Percentiles rank a stretch among this genome's conserved stretches.
These are phyloP conservation scores for Ceratobasidium theobromae DNA, from an alignment of 1,284 basidiomycete genomes.

Conservation along the genomic window DNA sequence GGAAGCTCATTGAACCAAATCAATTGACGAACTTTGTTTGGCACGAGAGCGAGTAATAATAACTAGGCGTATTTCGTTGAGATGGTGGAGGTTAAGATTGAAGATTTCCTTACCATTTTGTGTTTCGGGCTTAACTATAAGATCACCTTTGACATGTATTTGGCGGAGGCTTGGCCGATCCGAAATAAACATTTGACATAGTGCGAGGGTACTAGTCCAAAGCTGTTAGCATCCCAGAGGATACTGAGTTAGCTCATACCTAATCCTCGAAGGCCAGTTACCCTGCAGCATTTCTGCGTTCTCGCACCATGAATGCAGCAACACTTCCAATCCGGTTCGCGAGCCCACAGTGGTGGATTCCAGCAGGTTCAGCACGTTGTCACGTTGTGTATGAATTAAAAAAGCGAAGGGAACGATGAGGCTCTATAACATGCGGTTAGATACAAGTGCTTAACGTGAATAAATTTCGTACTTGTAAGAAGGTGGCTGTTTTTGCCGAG, in stretches of 20 bases:
- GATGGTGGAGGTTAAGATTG: background rate
- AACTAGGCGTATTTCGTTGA: slow-evolving; percentile 50
- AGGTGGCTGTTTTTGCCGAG: slow-evolving; percentile 83
- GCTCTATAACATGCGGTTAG: slow-evolving; percentile 53
- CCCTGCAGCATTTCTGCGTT: slow-evolving; percentile 93
- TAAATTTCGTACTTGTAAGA: slow-evolving; percentile 65
- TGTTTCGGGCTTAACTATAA: slow-evolving; percentile 78
- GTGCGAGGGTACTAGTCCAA: slow-evolving; percentile 62
- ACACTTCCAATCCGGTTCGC: slow-evolving; percentile 70
- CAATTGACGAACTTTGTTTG: slow-evolving; percentile 61
- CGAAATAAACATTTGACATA: slow-evolving; percentile 74
- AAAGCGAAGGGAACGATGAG: slow-evolving; percentile 92
- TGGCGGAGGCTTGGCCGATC: slow-evolving; percentile 64
- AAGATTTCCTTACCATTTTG: slow-evolving; percentile 63
- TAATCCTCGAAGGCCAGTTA: slow-evolving; percentile 86
- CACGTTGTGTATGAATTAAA: slow-evolving; percentile 80
- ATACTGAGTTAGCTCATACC: slow-evolving; percentile 42
- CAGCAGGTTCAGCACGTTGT: slow-evolving; percentile 73
- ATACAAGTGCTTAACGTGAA: background rate
- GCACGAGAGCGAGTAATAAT: slow-evolving; percentile 96
- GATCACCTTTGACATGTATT: slow-evolving; percentile 87
- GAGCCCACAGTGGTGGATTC: slow-evolving; percentile 62
- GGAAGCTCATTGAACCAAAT: background rate
- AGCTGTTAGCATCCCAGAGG: no score
- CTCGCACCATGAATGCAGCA: slow-evolving; percentile 90